Percentiles rank a stretch among this genome's conserved stretches.
phyloP scores from a whole-genome alignment of 805 yeast genomes.

The Wickerhamomyces bisporus region DNA sequence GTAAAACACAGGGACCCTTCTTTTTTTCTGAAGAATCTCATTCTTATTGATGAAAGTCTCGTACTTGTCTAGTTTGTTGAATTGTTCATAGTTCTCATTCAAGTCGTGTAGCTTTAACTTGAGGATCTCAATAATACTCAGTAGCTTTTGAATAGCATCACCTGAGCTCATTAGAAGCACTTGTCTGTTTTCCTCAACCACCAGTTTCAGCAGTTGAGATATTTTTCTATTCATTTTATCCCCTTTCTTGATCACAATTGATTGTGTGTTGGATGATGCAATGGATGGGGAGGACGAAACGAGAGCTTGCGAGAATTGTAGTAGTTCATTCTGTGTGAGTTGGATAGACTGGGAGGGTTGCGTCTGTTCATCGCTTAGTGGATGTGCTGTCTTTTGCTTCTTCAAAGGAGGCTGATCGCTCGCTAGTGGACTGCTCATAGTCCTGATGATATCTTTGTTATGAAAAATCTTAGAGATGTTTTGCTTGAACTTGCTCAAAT shows the following conservation, averaged over 20 bases:
- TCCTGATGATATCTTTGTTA: too few species aligned
- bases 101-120: slow-evolving; percentile 11
- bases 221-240: slow-evolving; percentile 20
- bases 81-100: slow-evolving; percentile 13
- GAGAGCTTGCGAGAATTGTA: slow-evolving; percentile 2
- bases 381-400: slow-evolving; percentile 7
- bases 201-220: slow-evolving; percentile 4
- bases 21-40: slow-evolving; percentile 18
- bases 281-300: not conserved
- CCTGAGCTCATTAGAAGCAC: slow-evolving; percentile 21
- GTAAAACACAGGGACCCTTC: slow-evolving; percentile 18
- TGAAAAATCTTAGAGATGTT: too few species aligned
- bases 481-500: too few species aligned
- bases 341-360: not conserved
- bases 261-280: not conserved
- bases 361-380: not conserved
- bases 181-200: not conserved
- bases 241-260: slow-evolving; percentile 17
- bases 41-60: slow-evolving; percentile 11
- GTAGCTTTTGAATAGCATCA: slow-evolving; percentile 18
- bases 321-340: not conserved
- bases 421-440: not conserved
- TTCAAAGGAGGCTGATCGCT: slow-evolving; percentile 10
- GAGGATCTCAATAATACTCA: slow-evolving; percentile 20
- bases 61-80: slow-evolving; percentile 19